Evolutionary conservation across 257 asterid species (phyloP), one percentile per base, ranked within the genome.

Genomic region (Gynochthodes officinalis): DNA sequence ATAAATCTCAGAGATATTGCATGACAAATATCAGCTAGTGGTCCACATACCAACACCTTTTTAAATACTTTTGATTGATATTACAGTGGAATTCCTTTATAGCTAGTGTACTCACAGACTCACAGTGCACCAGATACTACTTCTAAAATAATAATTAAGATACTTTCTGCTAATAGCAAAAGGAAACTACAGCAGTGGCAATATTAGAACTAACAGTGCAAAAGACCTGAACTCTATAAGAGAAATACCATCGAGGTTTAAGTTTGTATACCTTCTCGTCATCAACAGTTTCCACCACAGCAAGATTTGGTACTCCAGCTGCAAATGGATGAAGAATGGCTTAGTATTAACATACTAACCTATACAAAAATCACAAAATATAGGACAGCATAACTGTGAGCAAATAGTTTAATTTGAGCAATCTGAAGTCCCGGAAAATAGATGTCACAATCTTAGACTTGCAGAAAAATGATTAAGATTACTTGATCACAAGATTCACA

Each of bases 281-380:
- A 82, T 94, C 97, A 50, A 94, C 96, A 40, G 92, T 89, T 88
- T 94, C 97, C 79, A 94, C 98, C 95, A 91, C 82, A 78, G 89
- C 86, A 33, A 94, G 96, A 83, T 91, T 88, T 49, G 96, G 97
- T 49, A 91, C 95, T 65, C 89, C 96, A 70, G 86, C 98, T 89
- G 86, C 81, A 68, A 55, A 65, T 12, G 46, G 64, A 57, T 19
- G 52, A 61, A 69, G 58, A 72, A 73, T 21, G 23, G 60, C 13
- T 27, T 72, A n/a, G 18, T 33, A 73, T 63, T 39, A 33, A 64
- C 70, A 13, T 54, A 49, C 55, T 32, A 61, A 46, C 33, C 43
- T 3, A 59, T 7, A 75, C 46, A 52, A 71, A 54, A 66, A 30
- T 70, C n/a, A 42, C 40, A 33, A 14, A 78, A 49, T n/a, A n/a